phyloP scores from a whole-genome alignment of 1,139 yeast genomes.

The Yamadazyma sp. region DNA sequence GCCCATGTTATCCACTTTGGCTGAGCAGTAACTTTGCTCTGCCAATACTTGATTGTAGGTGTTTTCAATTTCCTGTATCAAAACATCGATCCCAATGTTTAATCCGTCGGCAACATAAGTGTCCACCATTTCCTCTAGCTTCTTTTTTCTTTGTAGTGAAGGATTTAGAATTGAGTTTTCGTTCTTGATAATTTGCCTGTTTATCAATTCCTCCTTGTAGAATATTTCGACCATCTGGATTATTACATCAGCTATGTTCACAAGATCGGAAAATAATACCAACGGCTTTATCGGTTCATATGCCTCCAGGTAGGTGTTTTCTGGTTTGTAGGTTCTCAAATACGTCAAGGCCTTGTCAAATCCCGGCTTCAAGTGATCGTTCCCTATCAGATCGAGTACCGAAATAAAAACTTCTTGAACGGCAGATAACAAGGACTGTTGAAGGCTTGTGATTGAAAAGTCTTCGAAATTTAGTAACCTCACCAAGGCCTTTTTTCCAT shows the following conservation, averaged over 20 bases:
- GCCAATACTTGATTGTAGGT: conserved; percentile 21
- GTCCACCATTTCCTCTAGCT: conserved; percentile 78
- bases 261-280: conserved; percentile 82
- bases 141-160: conserved; percentile 76
- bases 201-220: conserved; percentile 79
- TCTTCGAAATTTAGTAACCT: conserved; percentile 35
- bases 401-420: conserved; percentile 65
- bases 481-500: conserved; percentile 36
- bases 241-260: conserved; percentile 88
- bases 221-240: conserved; percentile 92
- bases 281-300: conserved; percentile 70
- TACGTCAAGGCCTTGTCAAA: conserved; percentile 77
- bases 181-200: conserved; percentile 59
- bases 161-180: conserved; percentile 79
- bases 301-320: conserved; percentile 10
- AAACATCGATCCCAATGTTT: conserved; percentile 84
- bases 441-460: conserved; percentile 33
- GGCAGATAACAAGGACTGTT: conserved; percentile 31
- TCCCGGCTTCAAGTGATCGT: conserved; percentile 74
- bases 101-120: conserved; percentile 90
- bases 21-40: conserved; percentile 11
- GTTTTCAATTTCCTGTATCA: conserved; percentile 69
- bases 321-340: conserved; percentile 59
- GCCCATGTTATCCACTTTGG: conserved; percentile 8
- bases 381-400: conserved; percentile 64